These are phyloP conservation scores for Bipolaris cookei DNA, from an alignment of 2,329 filamentous ascomycete species.

Conservation along the genomic window DNA sequence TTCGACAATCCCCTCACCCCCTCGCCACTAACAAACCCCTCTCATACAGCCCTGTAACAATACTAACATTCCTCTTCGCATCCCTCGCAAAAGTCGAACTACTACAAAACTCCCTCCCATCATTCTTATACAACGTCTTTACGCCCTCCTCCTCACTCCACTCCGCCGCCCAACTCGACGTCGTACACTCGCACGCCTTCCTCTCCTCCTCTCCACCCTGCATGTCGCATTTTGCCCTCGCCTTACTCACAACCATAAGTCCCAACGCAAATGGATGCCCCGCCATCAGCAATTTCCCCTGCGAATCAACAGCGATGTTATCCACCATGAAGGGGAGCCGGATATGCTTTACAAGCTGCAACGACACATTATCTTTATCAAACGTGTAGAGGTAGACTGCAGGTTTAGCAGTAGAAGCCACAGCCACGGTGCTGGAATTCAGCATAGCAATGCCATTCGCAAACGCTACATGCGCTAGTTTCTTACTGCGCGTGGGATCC, in stretches of 20 bases:
- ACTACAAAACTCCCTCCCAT: constrained; percentile 45
- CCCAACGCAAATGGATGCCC: constrained; percentile 50
- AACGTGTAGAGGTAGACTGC: constrained; percentile 47
- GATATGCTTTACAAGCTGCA: constrained; percentile 22
- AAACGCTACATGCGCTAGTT: constrained; percentile 47
- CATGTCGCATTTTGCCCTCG: constrained; percentile 27
- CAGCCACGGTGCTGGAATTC: constrained; percentile 48
- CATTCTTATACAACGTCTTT: constrained; percentile 44
- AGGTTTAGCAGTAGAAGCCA: constrained; percentile 46
- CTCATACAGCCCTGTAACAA: constrained; percentile 52
- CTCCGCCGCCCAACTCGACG: constrained; percentile 49
- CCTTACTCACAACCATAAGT: constrained; percentile 33
- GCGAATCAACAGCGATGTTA: constrained; percentile 50
- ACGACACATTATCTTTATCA: constrained; percentile 5
- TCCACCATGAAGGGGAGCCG: constrained; percentile 47
- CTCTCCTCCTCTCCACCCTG: constrained; percentile 25
- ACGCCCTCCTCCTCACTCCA: constrained; percentile 48
- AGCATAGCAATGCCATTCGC: constrained; percentile 52
- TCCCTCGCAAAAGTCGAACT: constrained; percentile 50
- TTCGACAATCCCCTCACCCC: constrained; percentile 12
- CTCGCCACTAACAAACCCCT: constrained; percentile 49
- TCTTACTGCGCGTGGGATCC: constrained; percentile 16
- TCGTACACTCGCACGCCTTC: constrained; percentile 34
- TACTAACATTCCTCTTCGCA: constrained; percentile 40
- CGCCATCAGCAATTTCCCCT: constrained; percentile 51